phyloP scores from a whole-genome alignment of 768 basidiomycete species.

The Pleurotus djamor region DNA sequence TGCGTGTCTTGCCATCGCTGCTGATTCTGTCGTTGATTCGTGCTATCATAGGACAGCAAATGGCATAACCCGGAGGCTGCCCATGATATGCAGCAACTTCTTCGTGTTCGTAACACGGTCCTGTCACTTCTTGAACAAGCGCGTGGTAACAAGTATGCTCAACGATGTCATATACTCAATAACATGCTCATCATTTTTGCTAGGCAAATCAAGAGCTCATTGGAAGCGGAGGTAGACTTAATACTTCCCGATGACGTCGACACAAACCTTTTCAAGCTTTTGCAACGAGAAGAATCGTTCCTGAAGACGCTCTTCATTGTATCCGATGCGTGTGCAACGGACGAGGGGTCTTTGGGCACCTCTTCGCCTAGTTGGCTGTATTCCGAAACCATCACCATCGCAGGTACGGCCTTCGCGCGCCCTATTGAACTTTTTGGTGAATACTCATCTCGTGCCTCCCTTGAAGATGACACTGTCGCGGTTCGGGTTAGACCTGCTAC shows the following conservation, averaged over 20 bases:
- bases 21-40: neutral
- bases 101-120: slow-evolving; percentile 60
- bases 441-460: slow-evolving; percentile 10
- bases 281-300: slow-evolving; percentile 52
- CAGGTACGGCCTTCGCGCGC: slow-evolving; percentile 31
- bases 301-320: slow-evolving; percentile 80
- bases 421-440: neutral
- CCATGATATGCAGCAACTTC: slow-evolving; percentile 59
- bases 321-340: slow-evolving; percentile 59
- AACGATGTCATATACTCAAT: neutral
- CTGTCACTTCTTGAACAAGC: slow-evolving; percentile 75
- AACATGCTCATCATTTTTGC: slow-evolving; percentile 3
- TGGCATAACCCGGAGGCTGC: slow-evolving; percentile 64
- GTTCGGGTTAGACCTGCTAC: slow-evolving; percentile 64
- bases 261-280: slow-evolving; percentile 23
- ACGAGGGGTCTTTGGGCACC: slow-evolving; percentile 39
- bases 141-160: slow-evolving; percentile 64
- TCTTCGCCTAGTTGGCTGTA: slow-evolving; percentile 49
- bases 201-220: slow-evolving; percentile 71
- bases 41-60: slow-evolving; percentile 39
- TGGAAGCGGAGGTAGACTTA: slow-evolving; percentile 76
- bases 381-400: slow-evolving; percentile 35
- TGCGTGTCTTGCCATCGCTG: slow-evolving; percentile 28
- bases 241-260: slow-evolving; percentile 38
- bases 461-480: slow-evolving; percentile 30